These are phyloP conservation scores for Apostasia ramifera DNA, from an alignment of 106 monocot genomes.

Conservation along the genomic window DNA sequence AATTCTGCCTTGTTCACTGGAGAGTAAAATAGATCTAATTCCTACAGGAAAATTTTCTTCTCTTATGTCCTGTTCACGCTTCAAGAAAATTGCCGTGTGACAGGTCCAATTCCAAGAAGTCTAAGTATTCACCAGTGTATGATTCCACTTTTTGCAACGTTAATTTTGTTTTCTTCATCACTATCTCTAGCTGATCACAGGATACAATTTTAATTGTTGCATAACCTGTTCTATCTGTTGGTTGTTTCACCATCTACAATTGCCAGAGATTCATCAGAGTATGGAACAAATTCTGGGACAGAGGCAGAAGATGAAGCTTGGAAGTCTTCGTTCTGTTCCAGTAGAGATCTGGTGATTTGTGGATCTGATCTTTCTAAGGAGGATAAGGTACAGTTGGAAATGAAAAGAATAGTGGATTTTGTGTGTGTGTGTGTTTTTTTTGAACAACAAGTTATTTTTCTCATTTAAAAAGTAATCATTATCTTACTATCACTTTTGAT, in stretches of 20 bases:
- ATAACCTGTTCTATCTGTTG: neutral
- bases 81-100: slow-evolving; percentile 66
- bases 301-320: slow-evolving; percentile 17
- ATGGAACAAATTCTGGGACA: slow-evolving; percentile 9
- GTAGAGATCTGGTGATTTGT: slow-evolving; percentile 60
- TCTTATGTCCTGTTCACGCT: slow-evolving; percentile 76
- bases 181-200: neutral
- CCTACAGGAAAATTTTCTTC: slow-evolving; percentile 63
- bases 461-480: no score
- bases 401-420: no score
- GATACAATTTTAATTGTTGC: neutral
- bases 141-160: neutral
- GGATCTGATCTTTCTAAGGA: slow-evolving; percentile 66
- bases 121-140: slow-evolving; percentile 10
- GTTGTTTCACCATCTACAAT: neutral
- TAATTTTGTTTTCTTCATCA: neutral
- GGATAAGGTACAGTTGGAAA: slow-evolving; percentile 44
- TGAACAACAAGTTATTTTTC: no score
- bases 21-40: neutral
- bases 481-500: no score
- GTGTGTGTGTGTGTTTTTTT: no score
- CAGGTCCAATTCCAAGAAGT: slow-evolving; percentile 29
- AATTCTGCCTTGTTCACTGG: neutral
- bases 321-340: slow-evolving; percentile 16
- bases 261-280: slow-evolving; percentile 20